Evolutionary conservation across 768 basidiomycete genomes (phyloP).

Genomic region (Thelephora aurantiotincta): DNA sequence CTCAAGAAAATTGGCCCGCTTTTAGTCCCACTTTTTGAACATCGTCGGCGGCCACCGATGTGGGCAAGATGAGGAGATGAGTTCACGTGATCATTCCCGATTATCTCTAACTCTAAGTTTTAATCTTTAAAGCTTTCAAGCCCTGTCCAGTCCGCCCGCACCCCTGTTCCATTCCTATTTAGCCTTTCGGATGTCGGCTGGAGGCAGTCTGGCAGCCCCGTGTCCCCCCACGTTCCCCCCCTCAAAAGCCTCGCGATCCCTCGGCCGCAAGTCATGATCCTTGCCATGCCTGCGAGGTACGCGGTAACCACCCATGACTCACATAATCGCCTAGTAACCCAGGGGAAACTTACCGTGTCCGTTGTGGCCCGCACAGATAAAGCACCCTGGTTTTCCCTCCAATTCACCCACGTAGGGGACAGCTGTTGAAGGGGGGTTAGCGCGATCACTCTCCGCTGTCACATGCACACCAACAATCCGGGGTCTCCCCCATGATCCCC

Average conservation of each 20-base stretch:
- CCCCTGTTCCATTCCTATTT: not conserved
- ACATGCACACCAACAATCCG: not conserved
- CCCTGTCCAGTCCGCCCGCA: no score
- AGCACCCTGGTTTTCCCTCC: not conserved
- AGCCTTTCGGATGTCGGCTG: not conserved
- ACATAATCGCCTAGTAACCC: no score
- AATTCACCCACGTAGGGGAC: not conserved
- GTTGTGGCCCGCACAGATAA: not conserved
- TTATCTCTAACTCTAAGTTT: no score
- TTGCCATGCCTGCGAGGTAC: not conserved
- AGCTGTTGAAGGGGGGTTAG: not conserved
- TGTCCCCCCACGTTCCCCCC: not conserved
- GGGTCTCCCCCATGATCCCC: slow-evolving; percentile 14
- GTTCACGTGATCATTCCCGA: no score
- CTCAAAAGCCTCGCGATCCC: not conserved
- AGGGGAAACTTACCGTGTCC: not conserved
- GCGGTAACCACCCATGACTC: not conserved
- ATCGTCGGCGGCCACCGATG: slow-evolving; percentile 20
- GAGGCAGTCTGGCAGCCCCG: not conserved
- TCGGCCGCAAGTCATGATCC: not conserved
- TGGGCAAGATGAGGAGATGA: no score
- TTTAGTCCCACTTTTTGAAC: slow-evolving; percentile 86
- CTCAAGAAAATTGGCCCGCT: slow-evolving; percentile 26
- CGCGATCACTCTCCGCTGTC: no score
- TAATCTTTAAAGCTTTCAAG: no score